phyloP scores from a whole-genome alignment of 2,329 filamentous ascomycete species.

The Chalara sp. region DNA sequence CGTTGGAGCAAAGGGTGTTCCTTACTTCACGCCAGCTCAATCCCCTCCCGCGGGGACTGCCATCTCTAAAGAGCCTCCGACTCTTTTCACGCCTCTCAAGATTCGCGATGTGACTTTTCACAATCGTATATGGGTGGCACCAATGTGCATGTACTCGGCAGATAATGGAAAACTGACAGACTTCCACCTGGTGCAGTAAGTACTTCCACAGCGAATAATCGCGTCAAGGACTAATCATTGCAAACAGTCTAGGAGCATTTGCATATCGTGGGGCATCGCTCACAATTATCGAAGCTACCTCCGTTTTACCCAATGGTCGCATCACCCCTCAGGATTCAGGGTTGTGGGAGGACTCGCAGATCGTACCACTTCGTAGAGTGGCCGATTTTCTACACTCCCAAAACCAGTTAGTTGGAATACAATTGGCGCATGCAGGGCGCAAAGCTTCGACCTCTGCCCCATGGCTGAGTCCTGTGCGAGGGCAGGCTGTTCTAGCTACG shows the following conservation, averaged over 20 bases:
- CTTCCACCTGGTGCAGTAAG: slow-evolving; percentile 25
- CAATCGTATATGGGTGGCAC: slow-evolving; percentile 38
- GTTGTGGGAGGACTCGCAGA: slow-evolving; percentile 32
- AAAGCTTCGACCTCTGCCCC: slow-evolving; percentile 32
- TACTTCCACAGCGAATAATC: neutral
- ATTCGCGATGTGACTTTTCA: slow-evolving; percentile 37
- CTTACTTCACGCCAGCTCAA: slow-evolving; percentile 26
- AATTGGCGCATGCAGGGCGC: slow-evolving; percentile 58
- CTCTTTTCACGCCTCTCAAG: slow-evolving; percentile 37
- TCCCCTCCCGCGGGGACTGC: slow-evolving; percentile 23
- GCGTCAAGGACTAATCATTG: neutral
- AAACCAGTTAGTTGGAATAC: slow-evolving; percentile 61
- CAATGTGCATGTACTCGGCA: slow-evolving; percentile 38
- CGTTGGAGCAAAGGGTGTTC: slow-evolving; percentile 14
- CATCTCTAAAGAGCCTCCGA: slow-evolving; percentile 21
- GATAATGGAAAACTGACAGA: slow-evolving; percentile 24
- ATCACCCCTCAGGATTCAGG: slow-evolving; percentile 25
- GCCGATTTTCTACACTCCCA: slow-evolving; percentile 39
- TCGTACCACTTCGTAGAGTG: slow-evolving; percentile 28
- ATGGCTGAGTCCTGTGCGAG: slow-evolving; percentile 23
- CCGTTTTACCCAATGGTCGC: slow-evolving; percentile 26
- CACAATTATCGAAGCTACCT: slow-evolving; percentile 28
- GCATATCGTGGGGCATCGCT: slow-evolving; percentile 27
- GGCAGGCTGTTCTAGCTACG: slow-evolving; percentile 22
- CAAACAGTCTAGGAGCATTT: slow-evolving; percentile 18